A percentile compares a stretch with the other conserved stretches of the same genome.
Evolutionary conservation across 2,329 filamentous ascomycete species (phyloP).

Genomic region (Rhynchosporium secalis): DNA sequence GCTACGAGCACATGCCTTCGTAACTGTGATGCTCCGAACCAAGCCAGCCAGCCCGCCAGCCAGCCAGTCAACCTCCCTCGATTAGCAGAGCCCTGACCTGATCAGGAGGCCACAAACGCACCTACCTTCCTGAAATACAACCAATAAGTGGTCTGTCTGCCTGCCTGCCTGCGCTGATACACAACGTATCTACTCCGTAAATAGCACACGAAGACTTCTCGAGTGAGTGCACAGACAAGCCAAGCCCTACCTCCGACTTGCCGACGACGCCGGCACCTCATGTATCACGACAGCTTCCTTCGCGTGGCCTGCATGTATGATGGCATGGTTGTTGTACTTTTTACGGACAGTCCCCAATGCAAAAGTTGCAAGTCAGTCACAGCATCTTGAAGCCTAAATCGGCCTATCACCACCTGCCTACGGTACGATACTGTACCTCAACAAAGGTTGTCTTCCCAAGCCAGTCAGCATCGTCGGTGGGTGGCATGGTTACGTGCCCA

Average conservation of each 20-base stretch:
- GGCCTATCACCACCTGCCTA: background rate
- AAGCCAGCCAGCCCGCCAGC: no score
- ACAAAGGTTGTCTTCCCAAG: background rate
- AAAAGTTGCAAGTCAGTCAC: background rate
- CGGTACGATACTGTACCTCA: background rate
- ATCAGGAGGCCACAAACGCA: no score
- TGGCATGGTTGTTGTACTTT: no score
- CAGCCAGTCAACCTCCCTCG: no score
- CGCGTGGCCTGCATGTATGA: constrained; percentile 5
- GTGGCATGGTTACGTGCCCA: constrained; percentile 26
- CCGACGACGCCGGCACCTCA: constrained; percentile 16
- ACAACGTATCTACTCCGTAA: background rate
- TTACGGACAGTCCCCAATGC: no score
- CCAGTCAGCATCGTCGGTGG: constrained; percentile 11
- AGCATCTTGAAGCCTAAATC: background rate
- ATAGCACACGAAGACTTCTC: background rate
- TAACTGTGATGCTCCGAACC: no score
- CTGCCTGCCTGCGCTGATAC: background rate
- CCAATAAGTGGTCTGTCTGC: no score
- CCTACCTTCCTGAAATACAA: no score
- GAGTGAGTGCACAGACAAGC: background rate
- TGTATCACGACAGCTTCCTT: constrained; percentile 18
- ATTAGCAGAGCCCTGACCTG: no score
- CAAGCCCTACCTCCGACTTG: background rate
- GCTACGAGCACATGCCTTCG: no score